These are phyloP conservation scores for Solanum acaule DNA, from an alignment of 257 asterid genomes.

Conservation along the genomic window DNA sequence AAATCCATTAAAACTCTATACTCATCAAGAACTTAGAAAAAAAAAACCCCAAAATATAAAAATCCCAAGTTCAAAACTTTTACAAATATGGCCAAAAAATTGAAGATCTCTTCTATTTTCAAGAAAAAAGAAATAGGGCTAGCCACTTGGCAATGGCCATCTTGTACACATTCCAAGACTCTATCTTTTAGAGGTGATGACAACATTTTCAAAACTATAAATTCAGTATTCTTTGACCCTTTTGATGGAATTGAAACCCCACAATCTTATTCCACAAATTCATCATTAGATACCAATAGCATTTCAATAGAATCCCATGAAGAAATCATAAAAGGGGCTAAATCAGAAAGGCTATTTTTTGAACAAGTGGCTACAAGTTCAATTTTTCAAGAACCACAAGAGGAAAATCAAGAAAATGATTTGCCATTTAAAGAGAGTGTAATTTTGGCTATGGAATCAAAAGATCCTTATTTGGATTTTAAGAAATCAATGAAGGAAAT, in stretches of 20 bases:
- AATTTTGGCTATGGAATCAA: slow-evolving; percentile 66
- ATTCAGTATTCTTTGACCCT: slow-evolving; percentile 47
- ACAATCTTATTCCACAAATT: slow-evolving; percentile 37
- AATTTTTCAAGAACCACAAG: slow-evolving; percentile 7
- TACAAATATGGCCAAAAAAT: neutral
- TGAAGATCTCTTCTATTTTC: slow-evolving; percentile 3
- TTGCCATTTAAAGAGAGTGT: slow-evolving; percentile 50
- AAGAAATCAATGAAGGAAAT: slow-evolving; percentile 79
- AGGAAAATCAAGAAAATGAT: neutral
- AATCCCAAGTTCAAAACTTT: neutral
- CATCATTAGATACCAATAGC: slow-evolving; percentile 21
- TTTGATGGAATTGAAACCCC: slow-evolving; percentile 21
- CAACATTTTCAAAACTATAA: slow-evolving; percentile 29
- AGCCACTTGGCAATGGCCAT: slow-evolving; percentile 4
- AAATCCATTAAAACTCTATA: neutral
- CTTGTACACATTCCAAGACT: slow-evolving; percentile 11
- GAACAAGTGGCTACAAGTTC: slow-evolving; percentile 57
- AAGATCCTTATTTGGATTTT: slow-evolving; percentile 77
- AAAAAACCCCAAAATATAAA: neutral
- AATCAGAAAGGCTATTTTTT: slow-evolving; percentile 59
- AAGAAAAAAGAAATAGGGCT: neutral
- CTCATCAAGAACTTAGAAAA: neutral
- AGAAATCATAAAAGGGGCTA: slow-evolving; percentile 35
- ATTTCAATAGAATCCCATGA: slow-evolving; percentile 1
- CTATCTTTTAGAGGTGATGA: slow-evolving; percentile 8